Conservation (phyloP, 2,329 filamentous ascomycete genomes). For the Clonostachys rosea region DNA sequence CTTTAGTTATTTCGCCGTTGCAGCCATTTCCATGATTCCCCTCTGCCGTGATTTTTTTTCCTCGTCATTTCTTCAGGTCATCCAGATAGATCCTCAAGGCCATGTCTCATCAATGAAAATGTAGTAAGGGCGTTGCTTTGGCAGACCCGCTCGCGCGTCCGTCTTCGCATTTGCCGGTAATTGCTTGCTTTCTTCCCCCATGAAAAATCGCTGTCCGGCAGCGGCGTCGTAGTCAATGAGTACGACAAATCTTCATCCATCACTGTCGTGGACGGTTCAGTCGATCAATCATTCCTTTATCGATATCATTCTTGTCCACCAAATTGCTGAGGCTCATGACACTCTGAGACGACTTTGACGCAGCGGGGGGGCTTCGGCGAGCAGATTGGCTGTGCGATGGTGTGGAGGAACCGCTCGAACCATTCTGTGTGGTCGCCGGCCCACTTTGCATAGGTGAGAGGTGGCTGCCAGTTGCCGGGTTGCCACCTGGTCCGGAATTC, state of each 20-base stretch:
- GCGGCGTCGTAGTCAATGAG: not conserved
- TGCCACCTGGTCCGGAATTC: slow-evolving; percentile 4
- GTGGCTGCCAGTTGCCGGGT: slow-evolving; percentile 1
- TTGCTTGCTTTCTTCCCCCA: no score
- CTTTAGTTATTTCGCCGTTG: no score
- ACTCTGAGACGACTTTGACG: slow-evolving; percentile 11
- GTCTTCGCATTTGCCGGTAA: no score
- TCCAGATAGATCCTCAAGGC: no score
- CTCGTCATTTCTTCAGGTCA: no score
- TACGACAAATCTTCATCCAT: not conserved
- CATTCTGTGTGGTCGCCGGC: slow-evolving; percentile 16
- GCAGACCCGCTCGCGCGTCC: no score
- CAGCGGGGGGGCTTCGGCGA: slow-evolving; percentile 5
- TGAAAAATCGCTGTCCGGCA: slow-evolving; percentile 2
- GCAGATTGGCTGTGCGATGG: slow-evolving; percentile 12
- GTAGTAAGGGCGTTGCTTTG: no score
- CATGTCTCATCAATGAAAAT: no score
- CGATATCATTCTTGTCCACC: slow-evolving; percentile 49
- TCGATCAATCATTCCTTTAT: slow-evolving; percentile 48
- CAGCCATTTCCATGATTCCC: no score
- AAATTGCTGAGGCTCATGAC: slow-evolving; percentile 49
- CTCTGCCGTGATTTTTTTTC: no score
- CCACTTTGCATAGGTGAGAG: no score
- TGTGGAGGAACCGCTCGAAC: slow-evolving; percentile 28
- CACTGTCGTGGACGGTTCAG: slow-evolving; percentile 32